Percentiles rank a stretch among this genome's conserved stretches.
Conservation (phyloP, 2,329 filamentous ascomycete genomes). For the Calonectria multiphialidica region DNA sequence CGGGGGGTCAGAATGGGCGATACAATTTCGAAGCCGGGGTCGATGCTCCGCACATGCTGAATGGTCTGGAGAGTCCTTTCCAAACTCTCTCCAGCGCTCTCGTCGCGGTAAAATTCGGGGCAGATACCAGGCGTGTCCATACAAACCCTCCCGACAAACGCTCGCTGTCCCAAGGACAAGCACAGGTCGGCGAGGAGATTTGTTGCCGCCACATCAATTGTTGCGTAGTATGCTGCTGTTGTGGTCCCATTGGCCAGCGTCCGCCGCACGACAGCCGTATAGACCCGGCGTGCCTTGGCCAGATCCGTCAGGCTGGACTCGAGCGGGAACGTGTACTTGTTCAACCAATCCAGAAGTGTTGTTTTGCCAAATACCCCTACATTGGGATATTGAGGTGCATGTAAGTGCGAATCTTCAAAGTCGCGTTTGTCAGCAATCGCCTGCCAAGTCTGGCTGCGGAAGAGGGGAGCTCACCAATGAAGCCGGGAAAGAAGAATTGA, state of each 20-base stretch:
- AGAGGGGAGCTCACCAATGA: conserved; percentile 70
- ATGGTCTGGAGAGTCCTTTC: conserved; percentile 70
- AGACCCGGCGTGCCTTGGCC: conserved; percentile 76
- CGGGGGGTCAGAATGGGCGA: conserved; percentile 83
- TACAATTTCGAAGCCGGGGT: conserved; percentile 74
- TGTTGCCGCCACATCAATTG: conserved; percentile 87
- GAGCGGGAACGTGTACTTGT: conserved; percentile 94
- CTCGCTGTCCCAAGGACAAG: conserved; percentile 82
- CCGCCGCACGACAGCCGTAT: conserved; percentile 80
- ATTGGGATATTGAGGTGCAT: conserved; percentile 96
- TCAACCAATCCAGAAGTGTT: conserved; percentile 92
- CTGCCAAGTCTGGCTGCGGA: background rate
- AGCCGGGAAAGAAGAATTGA: conserved; percentile 87
- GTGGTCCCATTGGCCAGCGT: conserved; percentile 94
- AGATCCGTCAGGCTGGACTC: conserved; percentile 80
- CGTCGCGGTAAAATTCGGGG: conserved; percentile 85
- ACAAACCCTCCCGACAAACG: conserved; percentile 93
- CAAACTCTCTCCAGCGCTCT: conserved; percentile 69
- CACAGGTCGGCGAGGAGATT: conserved; percentile 91
- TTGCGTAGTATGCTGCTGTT: conserved; percentile 94
- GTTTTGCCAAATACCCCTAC: conserved; percentile 93
- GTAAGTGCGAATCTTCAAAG: conserved; percentile 86
- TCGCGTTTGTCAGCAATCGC: conserved; percentile 23
- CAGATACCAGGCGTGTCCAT: conserved; percentile 81
- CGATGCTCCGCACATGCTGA: conserved; percentile 74